Evolutionary conservation across 2,329 filamentous ascomycete genomes (phyloP).

Genomic region (Didymella sp.): DNA sequence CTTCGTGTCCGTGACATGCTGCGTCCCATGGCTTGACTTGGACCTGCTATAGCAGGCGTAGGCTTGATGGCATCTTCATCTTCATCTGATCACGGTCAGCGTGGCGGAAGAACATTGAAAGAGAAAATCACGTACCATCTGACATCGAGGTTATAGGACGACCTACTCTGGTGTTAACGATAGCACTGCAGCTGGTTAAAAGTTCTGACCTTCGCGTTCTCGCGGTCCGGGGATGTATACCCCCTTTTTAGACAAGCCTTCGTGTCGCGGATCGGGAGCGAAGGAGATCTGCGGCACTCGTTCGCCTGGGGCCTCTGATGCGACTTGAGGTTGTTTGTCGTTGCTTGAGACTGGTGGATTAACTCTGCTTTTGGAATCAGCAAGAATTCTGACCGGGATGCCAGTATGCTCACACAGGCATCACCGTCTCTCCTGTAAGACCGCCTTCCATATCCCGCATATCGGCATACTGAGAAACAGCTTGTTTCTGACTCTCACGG

Average conservation of each 20-base stretch:
- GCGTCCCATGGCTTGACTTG: slow-evolving; percentile 14
- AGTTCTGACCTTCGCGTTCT: neutral
- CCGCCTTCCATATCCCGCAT: slow-evolving; percentile 12
- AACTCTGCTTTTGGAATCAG: neutral
- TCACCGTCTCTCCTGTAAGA: slow-evolving; percentile 12
- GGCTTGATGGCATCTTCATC: neutral
- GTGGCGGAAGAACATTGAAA: no score
- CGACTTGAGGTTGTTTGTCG: neutral
- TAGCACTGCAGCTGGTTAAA: neutral
- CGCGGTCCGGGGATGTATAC: slow-evolving; percentile 2
- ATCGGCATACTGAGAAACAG: neutral
- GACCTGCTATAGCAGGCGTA: neutral
- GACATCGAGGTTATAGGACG: neutral
- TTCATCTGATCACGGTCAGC: neutral
- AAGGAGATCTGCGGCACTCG: neutral
- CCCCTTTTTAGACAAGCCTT: neutral
- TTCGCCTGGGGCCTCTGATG: neutral
- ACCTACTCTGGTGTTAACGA: neutral
- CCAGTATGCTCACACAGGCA: neutral
- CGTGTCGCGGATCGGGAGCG: neutral
- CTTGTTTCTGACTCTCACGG: neutral
- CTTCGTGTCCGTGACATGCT: slow-evolving; percentile 8
- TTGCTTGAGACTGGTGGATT: neutral
- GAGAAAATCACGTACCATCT: neutral
- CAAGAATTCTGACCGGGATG: neutral